Conservation (phyloP, 768 basidiomycete genomes). For the Royoungia palumana region DNA sequence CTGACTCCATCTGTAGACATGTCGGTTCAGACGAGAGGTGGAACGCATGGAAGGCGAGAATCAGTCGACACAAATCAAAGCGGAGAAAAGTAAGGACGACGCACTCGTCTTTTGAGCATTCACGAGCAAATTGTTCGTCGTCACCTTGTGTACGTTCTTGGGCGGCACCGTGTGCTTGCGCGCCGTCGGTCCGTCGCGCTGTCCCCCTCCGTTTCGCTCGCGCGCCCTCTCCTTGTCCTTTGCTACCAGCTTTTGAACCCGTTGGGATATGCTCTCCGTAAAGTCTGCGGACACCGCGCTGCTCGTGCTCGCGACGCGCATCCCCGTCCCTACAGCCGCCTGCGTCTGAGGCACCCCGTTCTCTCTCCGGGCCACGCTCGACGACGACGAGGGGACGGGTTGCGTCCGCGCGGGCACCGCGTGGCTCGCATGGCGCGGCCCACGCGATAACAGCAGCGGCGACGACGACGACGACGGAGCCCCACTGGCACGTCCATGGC, state of each 20-base stretch:
- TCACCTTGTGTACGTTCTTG: slow-evolving; percentile 10
- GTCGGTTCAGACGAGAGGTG: not conserved
- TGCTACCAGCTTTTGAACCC: not conserved
- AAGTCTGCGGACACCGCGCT: slow-evolving; percentile 16
- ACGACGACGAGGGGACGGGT: not conserved
- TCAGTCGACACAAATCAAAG: not conserved
- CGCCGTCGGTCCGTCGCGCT: not conserved
- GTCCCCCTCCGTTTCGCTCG: not conserved
- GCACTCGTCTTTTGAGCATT: slow-evolving; percentile 19
- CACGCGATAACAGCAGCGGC: not conserved
- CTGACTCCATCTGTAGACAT: not conserved
- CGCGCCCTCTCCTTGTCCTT: slow-evolving; percentile 4
- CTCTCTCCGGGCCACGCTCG: not conserved
- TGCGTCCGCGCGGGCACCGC: slow-evolving; percentile 10
- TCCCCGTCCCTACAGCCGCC: not conserved
- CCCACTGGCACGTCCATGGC: not conserved
- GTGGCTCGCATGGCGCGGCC: not conserved
- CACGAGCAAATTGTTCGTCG: slow-evolving; percentile 10
- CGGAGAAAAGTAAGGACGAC: slow-evolving; percentile 1
- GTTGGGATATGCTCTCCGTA: slow-evolving; percentile 15
- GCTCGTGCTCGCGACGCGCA: not conserved
- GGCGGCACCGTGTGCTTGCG: slow-evolving; percentile 11
- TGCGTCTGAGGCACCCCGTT: not conserved
- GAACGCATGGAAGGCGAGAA: not conserved
- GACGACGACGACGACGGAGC: not conserved